phyloP scores from a whole-genome alignment of 2,329 filamentous ascomycete species.

The Aspergillus glaucus region DNA sequence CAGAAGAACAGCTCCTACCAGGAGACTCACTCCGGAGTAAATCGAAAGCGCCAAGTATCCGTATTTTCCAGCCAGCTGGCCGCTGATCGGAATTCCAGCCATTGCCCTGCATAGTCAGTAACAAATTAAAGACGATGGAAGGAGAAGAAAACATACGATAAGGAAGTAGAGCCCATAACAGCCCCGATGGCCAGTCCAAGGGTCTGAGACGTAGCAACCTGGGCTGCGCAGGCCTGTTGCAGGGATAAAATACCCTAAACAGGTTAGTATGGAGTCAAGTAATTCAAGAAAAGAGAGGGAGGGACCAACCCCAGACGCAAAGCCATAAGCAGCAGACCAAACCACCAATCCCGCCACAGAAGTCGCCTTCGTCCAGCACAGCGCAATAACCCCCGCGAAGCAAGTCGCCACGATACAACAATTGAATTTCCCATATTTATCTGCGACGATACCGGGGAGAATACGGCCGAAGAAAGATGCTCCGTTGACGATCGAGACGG shows the following conservation, averaged over 20 bases:
- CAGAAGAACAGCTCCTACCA: constrained; percentile 24
- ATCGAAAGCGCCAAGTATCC: constrained; percentile 39
- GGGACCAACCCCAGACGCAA: constrained; percentile 38
- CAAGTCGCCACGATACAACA: constrained; percentile 23
- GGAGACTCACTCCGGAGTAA: constrained; percentile 29
- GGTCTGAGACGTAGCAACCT: constrained; percentile 33
- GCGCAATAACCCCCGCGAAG: constrained; percentile 33
- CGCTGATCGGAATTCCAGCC: constrained; percentile 39
- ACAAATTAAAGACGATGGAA: not conserved
- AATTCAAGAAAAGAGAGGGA: not conserved
- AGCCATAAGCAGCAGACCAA: constrained; percentile 42
- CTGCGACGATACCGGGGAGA: constrained; percentile 31
- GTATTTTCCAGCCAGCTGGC: constrained; percentile 31
- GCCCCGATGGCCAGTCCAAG: constrained; percentile 40
- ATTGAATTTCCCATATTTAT: constrained; percentile 30
- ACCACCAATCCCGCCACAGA: constrained; percentile 40
- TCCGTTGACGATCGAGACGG: constrained; percentile 33
- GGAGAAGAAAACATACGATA: constrained; percentile 32
- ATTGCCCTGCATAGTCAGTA: constrained; percentile 25
- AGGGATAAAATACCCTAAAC: constrained; percentile 42
- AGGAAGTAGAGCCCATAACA: constrained; percentile 36
- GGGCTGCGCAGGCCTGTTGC: constrained; percentile 42
- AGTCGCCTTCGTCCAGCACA: constrained; percentile 42
- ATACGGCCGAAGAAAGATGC: constrained; percentile 34
- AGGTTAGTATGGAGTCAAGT: not conserved